These are phyloP conservation scores for Ustilago hordei DNA, from an alignment of 1,284 basidiomycete species.

Conservation along the genomic window DNA sequence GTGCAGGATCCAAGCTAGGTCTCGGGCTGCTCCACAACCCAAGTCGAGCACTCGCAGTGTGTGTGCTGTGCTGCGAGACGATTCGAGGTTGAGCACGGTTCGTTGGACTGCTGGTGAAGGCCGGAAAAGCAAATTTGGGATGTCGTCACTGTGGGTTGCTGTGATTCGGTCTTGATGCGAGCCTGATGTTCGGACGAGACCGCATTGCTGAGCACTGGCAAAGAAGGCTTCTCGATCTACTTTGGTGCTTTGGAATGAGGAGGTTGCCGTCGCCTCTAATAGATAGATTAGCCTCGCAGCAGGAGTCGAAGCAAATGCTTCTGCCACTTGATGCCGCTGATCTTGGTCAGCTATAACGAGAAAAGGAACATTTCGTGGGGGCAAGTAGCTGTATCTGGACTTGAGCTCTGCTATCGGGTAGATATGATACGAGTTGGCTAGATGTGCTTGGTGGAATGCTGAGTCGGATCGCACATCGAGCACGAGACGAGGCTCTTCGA, in stretches of 20 bases:
- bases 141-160: constrained; percentile 10
- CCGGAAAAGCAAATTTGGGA: constrained; percentile 35
- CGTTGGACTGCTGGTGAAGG: constrained; percentile 35
- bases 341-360: constrained; percentile 22
- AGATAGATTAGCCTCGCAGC: constrained; percentile 28
- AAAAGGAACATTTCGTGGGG: constrained; percentile 31
- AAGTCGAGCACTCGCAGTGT: constrained; percentile 31
- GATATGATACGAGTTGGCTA: constrained; percentile 36
- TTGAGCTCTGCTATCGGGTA: constrained; percentile 28
- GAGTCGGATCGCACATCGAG: constrained; percentile 33
- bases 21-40: constrained; percentile 44
- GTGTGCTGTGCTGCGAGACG: not conserved
- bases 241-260: not conserved
- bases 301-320: constrained; percentile 21
- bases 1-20: constrained; percentile 46
- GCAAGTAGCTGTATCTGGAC: constrained; percentile 49
- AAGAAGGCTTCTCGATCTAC: constrained; percentile 7
- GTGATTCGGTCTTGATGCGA: constrained; percentile 12
- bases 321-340: constrained; percentile 15
- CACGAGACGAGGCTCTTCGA: constrained; percentile 31
- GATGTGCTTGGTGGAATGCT: constrained; percentile 34
- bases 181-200: constrained; percentile 14
- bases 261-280: not conserved
- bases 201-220: constrained; percentile 1
- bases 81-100: constrained; percentile 16